Percentiles rank a stretch among this genome's conserved stretches.
These are phyloP conservation scores for Saraca asoca DNA, from an alignment of 331 rosid genomes.

Conservation along the genomic window DNA sequence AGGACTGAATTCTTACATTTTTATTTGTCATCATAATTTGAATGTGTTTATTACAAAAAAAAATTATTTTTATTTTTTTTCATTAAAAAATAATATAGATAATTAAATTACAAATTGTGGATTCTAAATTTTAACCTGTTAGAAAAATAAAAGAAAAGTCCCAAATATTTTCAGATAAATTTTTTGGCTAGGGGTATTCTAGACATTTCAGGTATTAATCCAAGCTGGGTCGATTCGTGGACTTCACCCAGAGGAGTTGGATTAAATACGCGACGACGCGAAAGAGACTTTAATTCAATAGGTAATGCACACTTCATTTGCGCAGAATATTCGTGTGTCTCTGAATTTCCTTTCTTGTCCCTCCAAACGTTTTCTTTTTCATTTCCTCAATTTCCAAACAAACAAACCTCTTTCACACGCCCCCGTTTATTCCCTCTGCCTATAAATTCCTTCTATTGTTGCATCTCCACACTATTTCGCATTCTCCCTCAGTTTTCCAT, in stretches of 20 bases:
- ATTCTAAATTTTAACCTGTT: no score
- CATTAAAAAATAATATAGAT: no score
- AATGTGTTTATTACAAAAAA: no score
- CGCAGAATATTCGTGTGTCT: conserved; percentile 64
- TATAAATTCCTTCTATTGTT: conserved; percentile 2
- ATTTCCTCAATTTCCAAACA: neutral
- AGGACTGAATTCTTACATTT: no score
- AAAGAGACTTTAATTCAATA: conserved; percentile 42
- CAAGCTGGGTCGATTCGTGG: neutral
- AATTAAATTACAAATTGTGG: no score
- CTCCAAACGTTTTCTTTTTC: neutral
- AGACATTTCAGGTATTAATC: neutral
- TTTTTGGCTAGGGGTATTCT: conserved; percentile 7
- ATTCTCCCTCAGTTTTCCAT: conserved; percentile 7
- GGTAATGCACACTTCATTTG: conserved; percentile 35
- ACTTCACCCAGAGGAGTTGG: conserved; percentile 13
- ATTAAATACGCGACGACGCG: conserved; percentile 77
- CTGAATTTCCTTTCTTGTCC: conserved; percentile 31
- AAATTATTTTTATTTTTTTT: no score
- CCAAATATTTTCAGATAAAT: no score
- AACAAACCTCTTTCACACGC: neutral
- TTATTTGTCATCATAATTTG: no score
- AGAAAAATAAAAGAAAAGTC: no score
- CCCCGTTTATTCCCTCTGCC: neutral
- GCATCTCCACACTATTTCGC: conserved; percentile 29